phyloP scores from a whole-genome alignment of 345 rosid genomes.

The Salix purpurea region DNA sequence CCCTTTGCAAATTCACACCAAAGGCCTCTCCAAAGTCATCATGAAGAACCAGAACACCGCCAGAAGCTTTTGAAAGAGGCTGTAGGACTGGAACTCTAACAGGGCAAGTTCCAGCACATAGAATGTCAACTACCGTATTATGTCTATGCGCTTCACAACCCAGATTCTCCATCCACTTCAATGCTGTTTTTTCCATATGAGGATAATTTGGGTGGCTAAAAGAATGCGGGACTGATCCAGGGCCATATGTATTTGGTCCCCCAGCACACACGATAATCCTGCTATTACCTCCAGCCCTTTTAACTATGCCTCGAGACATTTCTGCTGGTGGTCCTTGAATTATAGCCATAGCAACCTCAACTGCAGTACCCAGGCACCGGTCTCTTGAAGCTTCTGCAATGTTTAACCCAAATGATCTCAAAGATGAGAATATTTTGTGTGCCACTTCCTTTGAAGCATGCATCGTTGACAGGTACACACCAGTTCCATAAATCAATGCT shows the following conservation, averaged over 20 bases:
- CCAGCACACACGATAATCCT: conserved; percentile 90
- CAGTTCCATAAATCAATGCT: conserved; percentile 82
- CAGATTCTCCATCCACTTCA: conserved; percentile 80
- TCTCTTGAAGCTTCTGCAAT: conserved; percentile 85
- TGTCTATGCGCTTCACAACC: conserved; percentile 74
- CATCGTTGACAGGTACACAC: conserved; percentile 89
- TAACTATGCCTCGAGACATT: conserved; percentile 75
- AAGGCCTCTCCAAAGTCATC: conserved; percentile 99
- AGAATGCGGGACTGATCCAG: conserved; percentile 88
- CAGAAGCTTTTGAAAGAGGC: conserved; percentile 93
- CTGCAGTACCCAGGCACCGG: conserved; percentile 84
- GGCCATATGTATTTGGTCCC: conserved; percentile 92
- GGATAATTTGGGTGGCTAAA: conserved; percentile 81
- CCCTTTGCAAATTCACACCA: conserved; percentile 93
- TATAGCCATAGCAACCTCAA: conserved; percentile 85
- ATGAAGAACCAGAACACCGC: conserved; percentile 92
- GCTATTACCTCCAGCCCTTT: conserved; percentile 85
- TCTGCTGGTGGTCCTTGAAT: conserved; percentile 93
- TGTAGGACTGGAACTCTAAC: conserved; percentile 79
- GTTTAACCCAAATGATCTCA: conserved; percentile 70
- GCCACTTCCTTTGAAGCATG: conserved; percentile 93
- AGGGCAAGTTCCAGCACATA: conserved; percentile 98
- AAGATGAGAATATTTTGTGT: conserved; percentile 82
- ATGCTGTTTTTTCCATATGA: conserved; percentile 76
- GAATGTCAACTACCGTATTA: conserved; percentile 78